Base-by-base conservation (phyloP, 257 asterid genomes). In the Ajuga chamaepitys region DNA sequence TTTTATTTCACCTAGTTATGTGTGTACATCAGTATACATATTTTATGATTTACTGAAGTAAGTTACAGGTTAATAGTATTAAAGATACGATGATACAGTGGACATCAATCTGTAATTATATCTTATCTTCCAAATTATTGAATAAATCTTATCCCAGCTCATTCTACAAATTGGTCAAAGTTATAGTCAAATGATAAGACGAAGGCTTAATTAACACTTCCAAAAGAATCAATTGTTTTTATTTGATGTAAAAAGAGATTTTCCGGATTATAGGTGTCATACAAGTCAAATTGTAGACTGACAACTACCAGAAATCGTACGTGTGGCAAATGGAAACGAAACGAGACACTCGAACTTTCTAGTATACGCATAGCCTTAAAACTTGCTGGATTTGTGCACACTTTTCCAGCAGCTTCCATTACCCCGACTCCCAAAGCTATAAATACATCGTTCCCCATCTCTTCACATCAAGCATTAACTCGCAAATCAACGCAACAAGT, bases 391-490 rank as follows among this genome's bases (percentile, higher is more conserved):
- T 50, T 28, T 9, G 26, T 9, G 74, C 34, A 64, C 64, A 40
- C 46, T 12, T 66, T 58, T 76, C 89, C 64, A 78, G 86, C 83
- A 72, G 58, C 80, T 78, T 83, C 86, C 50, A 60, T 5, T 0
- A n/a, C 9, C 20, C 14, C 17, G 2, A 9, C 4, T 5, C 63
- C 38, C 35, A 67, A 13, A 60, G 34, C 26, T 70, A 75, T 75
- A 75, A 16, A 75, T 64, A 63, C 22, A 10, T 40, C 9, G n/a
- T 48, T 10, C 17, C 30, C 34, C 72, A 9, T 9, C 3, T 9
- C 3, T 3, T 4, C 41, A 4, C 28, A 14, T 9, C 37, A 30
- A 4, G 16, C n/a, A 12, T 40, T 11, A n/a, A 10, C 14, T 7
- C 21, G 9, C 53, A 46, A 20, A 48, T 30, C 37, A 28, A n/a